Evolutionary conservation across 495 filamentous ascomycete species (phyloP), one percentile per base, ranked within the genome.

Genomic region (Daldinia vernicosa): DNA sequence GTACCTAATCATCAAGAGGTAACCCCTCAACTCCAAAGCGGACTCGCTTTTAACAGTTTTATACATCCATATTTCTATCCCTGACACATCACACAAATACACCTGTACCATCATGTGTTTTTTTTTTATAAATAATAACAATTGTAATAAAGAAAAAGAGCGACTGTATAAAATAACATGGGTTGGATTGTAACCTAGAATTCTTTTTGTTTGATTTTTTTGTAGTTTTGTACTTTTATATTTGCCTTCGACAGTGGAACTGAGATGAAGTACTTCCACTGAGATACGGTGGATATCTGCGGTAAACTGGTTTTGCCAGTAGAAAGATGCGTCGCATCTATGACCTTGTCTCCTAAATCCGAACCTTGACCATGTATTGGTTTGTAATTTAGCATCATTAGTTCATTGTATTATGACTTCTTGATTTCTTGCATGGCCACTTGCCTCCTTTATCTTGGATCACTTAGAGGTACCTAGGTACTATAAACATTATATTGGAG

Each of bases 311-410:
- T 11, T 51, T 8, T 22, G 24, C 26, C 19, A 22, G 50, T 52
- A 47, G 30, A 52, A 14, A 33, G 52, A 55, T 19, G 65, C 54
- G 52, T 60, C 54, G 60, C 63, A 19, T 24, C 28, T 56, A 59
- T 43, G 40, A 39, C 39, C 60, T 72, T 72, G 70, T 69, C 65
- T 69, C 70, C 65, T 72, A 72, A 72, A 40, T 68, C 70, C 70
- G 70, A 72, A 55, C 2, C 6, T 39, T 30, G 4, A 15, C 12
- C 2, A 45, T 12, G 11, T 22, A 37, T 24, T 50, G 17, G 30
- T 51, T 54, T 54, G 14, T 30, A 54, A 54, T 22, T 26, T 24
- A 17, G 39, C 39, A 40, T 47, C 17, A 2, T 19, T 24, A 53
- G 24, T 59, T 27, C 7, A 50, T 53, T 32, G 35, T 60, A 32